Evolutionary conservation across 1,139 yeast genomes (phyloP).

Genomic region (Diutina ranongensis): DNA sequence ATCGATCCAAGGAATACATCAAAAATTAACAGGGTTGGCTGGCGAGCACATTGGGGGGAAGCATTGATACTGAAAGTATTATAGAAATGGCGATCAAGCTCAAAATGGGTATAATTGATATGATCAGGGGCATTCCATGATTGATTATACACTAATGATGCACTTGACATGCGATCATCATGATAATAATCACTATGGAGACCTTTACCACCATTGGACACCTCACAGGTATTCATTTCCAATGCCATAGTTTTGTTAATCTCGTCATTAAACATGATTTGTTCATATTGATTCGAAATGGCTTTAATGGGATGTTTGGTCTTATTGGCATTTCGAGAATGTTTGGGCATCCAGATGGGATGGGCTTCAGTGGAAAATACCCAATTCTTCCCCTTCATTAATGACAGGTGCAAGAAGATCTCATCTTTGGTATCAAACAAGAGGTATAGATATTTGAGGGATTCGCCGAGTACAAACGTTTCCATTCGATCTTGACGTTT

Average conservation of each 20-base stretch:
- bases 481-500: slow-evolving; percentile 74
- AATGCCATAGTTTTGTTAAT: background rate
- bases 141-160: background rate
- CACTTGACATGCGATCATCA: background rate
- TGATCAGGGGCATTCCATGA: background rate
- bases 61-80: background rate
- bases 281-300: background rate
- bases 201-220: background rate
- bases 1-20: slow-evolving; percentile 1
- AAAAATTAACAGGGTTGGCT: background rate
- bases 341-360: slow-evolving; percentile 55
- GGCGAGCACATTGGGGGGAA: background rate
- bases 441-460: slow-evolving; percentile 71
- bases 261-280: background rate
- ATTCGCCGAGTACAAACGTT: slow-evolving; percentile 79
- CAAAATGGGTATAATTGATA: background rate
- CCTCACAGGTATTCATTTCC: background rate
- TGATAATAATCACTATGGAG: background rate
- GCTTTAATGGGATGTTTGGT: background rate
- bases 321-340: too few species aligned
- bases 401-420: slow-evolving; percentile 28
- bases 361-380: slow-evolving; percentile 92
- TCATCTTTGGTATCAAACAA: slow-evolving; percentile 62
- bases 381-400: slow-evolving; percentile 35
- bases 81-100: background rate